Conservation (phyloP, 202 grass and related monocot genomes). For the Panicum hallii region DNA sequence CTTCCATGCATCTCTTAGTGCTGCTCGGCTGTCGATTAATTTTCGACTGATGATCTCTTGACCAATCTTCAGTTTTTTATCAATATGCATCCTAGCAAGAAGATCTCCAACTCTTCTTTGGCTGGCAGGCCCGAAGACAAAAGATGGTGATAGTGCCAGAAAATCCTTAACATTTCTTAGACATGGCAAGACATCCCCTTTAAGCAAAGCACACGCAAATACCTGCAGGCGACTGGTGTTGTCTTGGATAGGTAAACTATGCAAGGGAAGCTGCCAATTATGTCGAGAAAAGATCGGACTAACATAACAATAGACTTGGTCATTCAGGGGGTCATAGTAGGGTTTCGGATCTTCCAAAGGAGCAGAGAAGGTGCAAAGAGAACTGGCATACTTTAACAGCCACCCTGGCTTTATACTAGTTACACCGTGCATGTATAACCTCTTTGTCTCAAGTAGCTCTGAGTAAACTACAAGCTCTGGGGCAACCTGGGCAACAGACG, state of each 20-base stretch:
- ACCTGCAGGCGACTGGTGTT: constrained; percentile 54
- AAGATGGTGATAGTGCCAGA: constrained; percentile 65
- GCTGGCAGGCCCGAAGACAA: constrained; percentile 58
- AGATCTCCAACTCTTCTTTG: constrained; percentile 85
- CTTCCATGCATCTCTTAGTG: constrained; percentile 70
- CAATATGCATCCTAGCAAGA: constrained; percentile 68
- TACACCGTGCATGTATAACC: constrained; percentile 69
- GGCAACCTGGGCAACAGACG: constrained; percentile 59
- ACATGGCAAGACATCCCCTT: constrained; percentile 92
- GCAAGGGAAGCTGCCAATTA: constrained; percentile 86
- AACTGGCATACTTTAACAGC: constrained; percentile 90
- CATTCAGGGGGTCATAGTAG: constrained; percentile 76
- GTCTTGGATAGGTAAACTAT: constrained; percentile 72
- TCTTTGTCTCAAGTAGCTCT: constrained; percentile 89
- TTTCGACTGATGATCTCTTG: constrained; percentile 22
- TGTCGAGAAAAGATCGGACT: constrained; percentile 76
- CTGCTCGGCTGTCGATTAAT: constrained; percentile 66
- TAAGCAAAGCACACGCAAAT: constrained; percentile 85
- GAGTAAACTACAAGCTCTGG: constrained; percentile 82
- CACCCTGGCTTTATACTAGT: constrained; percentile 82
- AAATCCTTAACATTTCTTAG: constrained; percentile 68
- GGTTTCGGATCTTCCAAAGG: constrained; percentile 83
- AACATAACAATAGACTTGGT: constrained; percentile 80
- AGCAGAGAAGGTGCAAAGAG: constrained; percentile 88
- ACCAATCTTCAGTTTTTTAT: not conserved